Base-by-base conservation (phyloP, 805 yeast genomes). In the Hanseniaspora thailandica region DNA sequence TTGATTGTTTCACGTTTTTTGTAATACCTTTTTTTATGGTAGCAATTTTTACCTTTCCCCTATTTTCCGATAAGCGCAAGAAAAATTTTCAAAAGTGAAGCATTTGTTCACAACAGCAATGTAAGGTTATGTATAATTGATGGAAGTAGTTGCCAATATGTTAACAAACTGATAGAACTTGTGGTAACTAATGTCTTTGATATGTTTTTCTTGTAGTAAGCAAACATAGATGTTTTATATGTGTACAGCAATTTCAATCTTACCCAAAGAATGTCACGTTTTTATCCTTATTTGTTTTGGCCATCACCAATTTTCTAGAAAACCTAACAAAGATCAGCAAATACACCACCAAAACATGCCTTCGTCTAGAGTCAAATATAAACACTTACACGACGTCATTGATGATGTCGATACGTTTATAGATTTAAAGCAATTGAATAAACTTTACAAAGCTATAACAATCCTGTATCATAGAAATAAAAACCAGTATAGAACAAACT, bases 381-480 rank as follows among this genome's bases (percentile, higher is more conserved):
- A 50, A 35, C 45, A 50, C 28, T 22, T 50, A 7, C 34, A 43
- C n/a, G 12, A 43, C 9, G 36, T 39, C 12, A 43, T 50, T 6
- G 23, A 5, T 15, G n/a, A 43, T 10, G 19, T 28, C 10, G 25
- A 31, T 25, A 9, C 6, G 15, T 12, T 22, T 25, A 20, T 50
- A 6, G 47, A 43, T 22, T 6, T 43, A 2, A 22, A 39, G 12
- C 26, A 34, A 22, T 49, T 76, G 3, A 58, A 59, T 36, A 70
- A 65, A 45, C 96, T 88, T 66, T 76, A 67, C 50, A 73, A 76
- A 23, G 60, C 85, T 4, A 64, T 86, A 4, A 83, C 78, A 57
- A 65, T 86, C 38, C 57, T 86, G 3, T 79, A 82, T 61, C 86
- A 82, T 60, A 71, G 95, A 57, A 83, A 81, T 65, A 71, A 74